Percentiles rank a stretch among this genome's conserved stretches.
Conservation (phyloP, 2,329 filamentous ascomycete genomes). For the Scopulariopsis brevicaulis region DNA sequence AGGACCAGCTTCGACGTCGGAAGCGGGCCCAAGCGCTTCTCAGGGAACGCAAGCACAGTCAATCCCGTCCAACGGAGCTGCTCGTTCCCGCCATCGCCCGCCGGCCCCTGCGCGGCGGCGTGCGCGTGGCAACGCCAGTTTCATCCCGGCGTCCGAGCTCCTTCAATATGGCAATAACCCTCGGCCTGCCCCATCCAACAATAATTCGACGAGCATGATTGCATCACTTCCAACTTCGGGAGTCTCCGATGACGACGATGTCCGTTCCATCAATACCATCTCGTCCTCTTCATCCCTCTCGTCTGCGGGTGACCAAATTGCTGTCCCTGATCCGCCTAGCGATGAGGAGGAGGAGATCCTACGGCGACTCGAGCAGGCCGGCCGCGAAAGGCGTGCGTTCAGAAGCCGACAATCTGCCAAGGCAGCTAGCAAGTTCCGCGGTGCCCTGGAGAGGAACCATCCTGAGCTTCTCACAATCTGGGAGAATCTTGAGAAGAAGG, state of each 20-base stretch:
- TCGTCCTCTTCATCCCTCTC: not conserved
- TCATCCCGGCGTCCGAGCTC: slow-evolving; percentile 1
- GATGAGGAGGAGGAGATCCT: slow-evolving; percentile 1
- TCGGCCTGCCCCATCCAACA: not conserved
- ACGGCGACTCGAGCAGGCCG: slow-evolving; percentile 2
- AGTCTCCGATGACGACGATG: not conserved
- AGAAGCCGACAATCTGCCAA: slow-evolving; percentile 12
- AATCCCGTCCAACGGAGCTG: not conserved
- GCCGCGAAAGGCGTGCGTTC: slow-evolving; percentile 21
- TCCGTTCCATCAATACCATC: not conserved
- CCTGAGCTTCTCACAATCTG: slow-evolving; percentile 79
- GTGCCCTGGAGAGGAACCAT: slow-evolving; percentile 41
- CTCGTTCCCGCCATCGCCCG: not conserved
- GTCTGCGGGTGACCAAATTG: not conserved
- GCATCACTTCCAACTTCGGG: not conserved
- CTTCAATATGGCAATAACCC: not conserved
- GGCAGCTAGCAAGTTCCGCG: slow-evolving; percentile 9
- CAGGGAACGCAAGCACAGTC: not conserved
- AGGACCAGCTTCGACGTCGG: not conserved
- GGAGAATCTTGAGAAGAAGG: slow-evolving; percentile 57
- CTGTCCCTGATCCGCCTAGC: not conserved
- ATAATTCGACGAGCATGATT: not conserved
- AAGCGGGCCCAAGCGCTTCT: not conserved
- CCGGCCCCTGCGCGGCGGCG: not conserved
- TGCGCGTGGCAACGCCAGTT: not conserved